A percentile compares a stretch with the other conserved stretches of the same genome.
Conservation (phyloP, 306 rosid genomes). For the Medicago ruthenica region DNA sequence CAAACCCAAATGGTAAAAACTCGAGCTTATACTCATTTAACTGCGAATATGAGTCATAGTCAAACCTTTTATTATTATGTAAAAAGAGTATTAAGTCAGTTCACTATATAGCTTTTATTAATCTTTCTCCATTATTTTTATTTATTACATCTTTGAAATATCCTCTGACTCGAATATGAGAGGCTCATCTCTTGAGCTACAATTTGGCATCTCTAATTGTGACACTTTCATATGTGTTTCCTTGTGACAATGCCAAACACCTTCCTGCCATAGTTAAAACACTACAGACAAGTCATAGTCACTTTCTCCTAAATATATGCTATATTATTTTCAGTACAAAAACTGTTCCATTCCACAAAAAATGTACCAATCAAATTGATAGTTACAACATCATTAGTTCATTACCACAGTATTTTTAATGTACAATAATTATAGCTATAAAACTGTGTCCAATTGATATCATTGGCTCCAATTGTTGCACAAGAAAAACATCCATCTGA, state of each 20-base stretch:
- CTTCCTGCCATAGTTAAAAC: constrained; percentile 12
- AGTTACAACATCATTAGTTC: constrained; percentile 11
- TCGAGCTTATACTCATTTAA: background rate
- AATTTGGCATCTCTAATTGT: background rate
- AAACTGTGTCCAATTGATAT: constrained; percentile 11
- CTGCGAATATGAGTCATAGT: too few species aligned
- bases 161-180: background rate
- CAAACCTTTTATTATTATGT: too few species aligned
- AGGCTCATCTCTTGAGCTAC: background rate
- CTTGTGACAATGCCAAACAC: background rate
- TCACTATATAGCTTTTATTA: background rate
- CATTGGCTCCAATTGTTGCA: background rate
- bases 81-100: too few species aligned
- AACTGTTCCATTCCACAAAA: background rate
- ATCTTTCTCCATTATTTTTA: background rate
- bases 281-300: background rate
- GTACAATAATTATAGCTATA: constrained; percentile 9
- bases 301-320: constrained; percentile 14
- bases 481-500: background rate
- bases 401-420: constrained; percentile 13
- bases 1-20: background rate
- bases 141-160: background rate
- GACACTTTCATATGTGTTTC: background rate
- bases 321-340: constrained; percentile 2
- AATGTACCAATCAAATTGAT: constrained; percentile 9